These are phyloP conservation scores for Flagelloscypha sp. DNA, from an alignment of 768 basidiomycete species.

Conservation along the genomic window DNA sequence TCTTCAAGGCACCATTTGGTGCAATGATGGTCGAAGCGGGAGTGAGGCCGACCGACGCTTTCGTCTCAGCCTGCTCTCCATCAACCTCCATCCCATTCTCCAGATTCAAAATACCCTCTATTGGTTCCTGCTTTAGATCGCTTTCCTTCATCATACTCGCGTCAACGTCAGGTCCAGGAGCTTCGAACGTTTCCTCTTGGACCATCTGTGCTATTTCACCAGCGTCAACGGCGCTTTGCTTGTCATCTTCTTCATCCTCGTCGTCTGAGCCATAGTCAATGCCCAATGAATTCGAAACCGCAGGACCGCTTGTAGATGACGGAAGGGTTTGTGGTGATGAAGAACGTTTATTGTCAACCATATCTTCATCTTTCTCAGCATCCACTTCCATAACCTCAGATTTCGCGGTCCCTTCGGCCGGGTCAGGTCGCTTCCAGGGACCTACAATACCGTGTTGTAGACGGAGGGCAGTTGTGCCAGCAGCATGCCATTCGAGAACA, in stretches of 20 bases:
- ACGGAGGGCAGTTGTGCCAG: slow-evolving; percentile 56
- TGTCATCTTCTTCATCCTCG: slow-evolving; percentile 53
- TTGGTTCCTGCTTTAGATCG: slow-evolving; percentile 34
- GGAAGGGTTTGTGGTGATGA: too few species aligned
- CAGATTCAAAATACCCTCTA: slow-evolving; percentile 31
- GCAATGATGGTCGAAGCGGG: slow-evolving; percentile 9
- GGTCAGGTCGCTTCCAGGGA: slow-evolving; percentile 49
- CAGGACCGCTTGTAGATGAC: too few species aligned
- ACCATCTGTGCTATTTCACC: slow-evolving; percentile 46
- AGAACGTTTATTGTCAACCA: neutral
- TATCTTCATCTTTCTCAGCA: slow-evolving; percentile 6
- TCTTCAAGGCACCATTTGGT: slow-evolving; percentile 40
- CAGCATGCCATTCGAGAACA: slow-evolving; percentile 83
- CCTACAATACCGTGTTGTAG: slow-evolving; percentile 58
- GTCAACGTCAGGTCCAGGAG: slow-evolving; percentile 27
- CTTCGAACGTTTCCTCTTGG: slow-evolving; percentile 54
- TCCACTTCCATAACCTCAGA: slow-evolving; percentile 32
- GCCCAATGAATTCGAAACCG: too few species aligned
- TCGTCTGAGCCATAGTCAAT: slow-evolving; percentile 60
- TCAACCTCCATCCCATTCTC: slow-evolving; percentile 21
- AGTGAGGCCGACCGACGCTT: slow-evolving; percentile 18
- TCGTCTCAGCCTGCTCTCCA: slow-evolving; percentile 16
- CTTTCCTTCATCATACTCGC: slow-evolving; percentile 18
- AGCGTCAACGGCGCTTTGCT: slow-evolving; percentile 46
- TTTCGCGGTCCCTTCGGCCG: slow-evolving; percentile 20